Evolutionary conservation across 2,329 filamentous ascomycete species (phyloP).

Genomic region (Trichoderma aggressivum): DNA sequence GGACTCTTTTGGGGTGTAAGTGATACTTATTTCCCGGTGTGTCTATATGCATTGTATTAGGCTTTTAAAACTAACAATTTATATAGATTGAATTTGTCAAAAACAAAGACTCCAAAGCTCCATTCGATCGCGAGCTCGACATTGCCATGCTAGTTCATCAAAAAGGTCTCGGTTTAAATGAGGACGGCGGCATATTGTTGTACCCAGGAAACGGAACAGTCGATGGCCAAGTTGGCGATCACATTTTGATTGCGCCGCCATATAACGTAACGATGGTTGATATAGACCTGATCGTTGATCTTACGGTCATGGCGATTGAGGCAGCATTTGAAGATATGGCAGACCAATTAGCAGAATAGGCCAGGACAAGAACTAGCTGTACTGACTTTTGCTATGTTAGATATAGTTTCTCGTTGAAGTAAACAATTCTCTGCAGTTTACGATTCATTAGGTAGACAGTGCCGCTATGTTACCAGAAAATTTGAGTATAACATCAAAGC

Average conservation of each 20-base stretch:
- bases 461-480: not conserved
- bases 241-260: not conserved
- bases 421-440: not conserved
- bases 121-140: conserved; percentile 29
- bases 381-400: not conserved
- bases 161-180: not conserved
- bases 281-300: not conserved
- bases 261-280: not conserved
- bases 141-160: not conserved
- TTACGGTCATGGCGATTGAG: not conserved
- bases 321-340: not conserved
- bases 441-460: not conserved
- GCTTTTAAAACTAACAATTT: not conserved
- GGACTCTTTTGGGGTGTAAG: conserved; percentile 49
- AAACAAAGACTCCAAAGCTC: conserved; percentile 34
- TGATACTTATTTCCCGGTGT: not conserved
- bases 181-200: not conserved
- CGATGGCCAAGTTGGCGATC: not conserved
- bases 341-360: not conserved
- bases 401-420: not conserved
- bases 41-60: not conserved
- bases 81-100: conserved; percentile 39
- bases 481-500: too few relatives aligned
- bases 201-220: not conserved
- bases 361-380: not conserved